Conservation (phyloP, 2,329 filamentous ascomycete species). For the Pseudogymnoascus sp. region DNA sequence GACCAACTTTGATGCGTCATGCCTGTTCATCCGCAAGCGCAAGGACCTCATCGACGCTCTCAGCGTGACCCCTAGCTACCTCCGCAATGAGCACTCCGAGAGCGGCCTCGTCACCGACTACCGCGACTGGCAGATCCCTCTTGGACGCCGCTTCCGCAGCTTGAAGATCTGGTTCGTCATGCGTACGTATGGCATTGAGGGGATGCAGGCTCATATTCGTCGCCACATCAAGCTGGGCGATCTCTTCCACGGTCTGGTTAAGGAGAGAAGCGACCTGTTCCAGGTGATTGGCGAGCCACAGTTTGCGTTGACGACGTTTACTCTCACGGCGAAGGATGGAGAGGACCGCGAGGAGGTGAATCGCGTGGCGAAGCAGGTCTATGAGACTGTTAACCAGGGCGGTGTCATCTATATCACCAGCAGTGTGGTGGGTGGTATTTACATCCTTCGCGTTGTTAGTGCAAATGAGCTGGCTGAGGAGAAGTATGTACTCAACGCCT, state of each 20-base stretch:
- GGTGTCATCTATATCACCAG: constrained; percentile 80
- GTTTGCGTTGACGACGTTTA: constrained; percentile 74
- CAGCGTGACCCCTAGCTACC: constrained; percentile 70
- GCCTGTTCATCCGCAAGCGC: constrained; percentile 69
- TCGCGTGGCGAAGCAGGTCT: constrained; percentile 62
- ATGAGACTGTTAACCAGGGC: constrained; percentile 61
- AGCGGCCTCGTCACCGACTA: constrained; percentile 85
- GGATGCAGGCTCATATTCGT: constrained; percentile 65
- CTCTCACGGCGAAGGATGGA: constrained; percentile 40
- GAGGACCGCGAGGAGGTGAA: constrained; percentile 49
- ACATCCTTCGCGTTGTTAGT: constrained; percentile 75
- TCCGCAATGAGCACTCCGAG: constrained; percentile 73
- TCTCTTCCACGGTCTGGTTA: constrained; percentile 54
- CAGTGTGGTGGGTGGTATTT: constrained; percentile 61
- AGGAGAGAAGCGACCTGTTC: constrained; percentile 59
- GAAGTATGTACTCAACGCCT: constrained; percentile 62
- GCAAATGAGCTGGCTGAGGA: constrained; percentile 62
- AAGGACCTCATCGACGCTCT: constrained; percentile 71
- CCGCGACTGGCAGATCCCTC: constrained; percentile 92
- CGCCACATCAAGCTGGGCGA: constrained; percentile 63
- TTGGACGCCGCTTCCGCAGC: constrained; percentile 78
- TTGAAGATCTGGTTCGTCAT: constrained; percentile 96
- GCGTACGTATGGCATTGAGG: constrained; percentile 69
- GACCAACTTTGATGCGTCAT: constrained; percentile 82
- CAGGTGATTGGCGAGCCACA: constrained; percentile 63